Evolutionary conservation across 768 basidiomycete genomes (phyloP).

Genomic region (Guyanaporus albipodus): DNA sequence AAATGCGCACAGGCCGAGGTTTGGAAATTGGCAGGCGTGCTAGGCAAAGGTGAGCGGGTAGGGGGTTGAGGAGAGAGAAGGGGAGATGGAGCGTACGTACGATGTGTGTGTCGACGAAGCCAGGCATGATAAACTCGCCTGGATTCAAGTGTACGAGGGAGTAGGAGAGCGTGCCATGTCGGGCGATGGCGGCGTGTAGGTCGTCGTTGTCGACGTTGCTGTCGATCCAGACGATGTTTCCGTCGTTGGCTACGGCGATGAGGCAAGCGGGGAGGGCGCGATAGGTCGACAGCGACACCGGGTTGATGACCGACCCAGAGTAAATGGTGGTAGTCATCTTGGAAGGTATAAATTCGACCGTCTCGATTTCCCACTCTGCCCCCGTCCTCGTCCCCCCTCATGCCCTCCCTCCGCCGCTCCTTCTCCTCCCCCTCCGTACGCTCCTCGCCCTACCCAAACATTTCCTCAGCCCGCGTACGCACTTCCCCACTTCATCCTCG

Average conservation of each 20-base stretch:
- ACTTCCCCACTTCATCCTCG: slow-evolving; percentile 38
- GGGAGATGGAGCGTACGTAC: too few relatives aligned
- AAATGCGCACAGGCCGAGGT: slow-evolving; percentile 33
- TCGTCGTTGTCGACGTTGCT: slow-evolving; percentile 47
- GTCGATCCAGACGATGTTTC: slow-evolving; percentile 70
- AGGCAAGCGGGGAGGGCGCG: slow-evolving; percentile 48
- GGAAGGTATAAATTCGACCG: slow-evolving; percentile 45
- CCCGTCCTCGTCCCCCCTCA: slow-evolving; percentile 29
- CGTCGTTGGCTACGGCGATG: slow-evolving; percentile 47
- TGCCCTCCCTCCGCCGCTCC: slow-evolving; percentile 81
- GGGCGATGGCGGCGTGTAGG: slow-evolving; percentile 48
- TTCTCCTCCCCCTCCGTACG: slow-evolving; percentile 67
- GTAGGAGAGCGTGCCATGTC: slow-evolving; percentile 40
- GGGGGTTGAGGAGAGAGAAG: neutral
- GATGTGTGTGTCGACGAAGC: slow-evolving; percentile 89
- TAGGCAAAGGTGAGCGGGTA: slow-evolving; percentile 10
- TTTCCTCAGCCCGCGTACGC: slow-evolving; percentile 32
- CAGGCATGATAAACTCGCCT: slow-evolving; percentile 77
- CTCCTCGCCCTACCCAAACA: slow-evolving; percentile 67
- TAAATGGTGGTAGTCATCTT: slow-evolving; percentile 39
- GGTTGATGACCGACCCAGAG: slow-evolving; percentile 58
- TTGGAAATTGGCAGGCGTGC: slow-evolving; percentile 42
- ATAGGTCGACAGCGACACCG: slow-evolving; percentile 41
- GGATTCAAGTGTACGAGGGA: slow-evolving; percentile 39
- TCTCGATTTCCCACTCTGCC: slow-evolving; percentile 34